These are phyloP conservation scores for Candida namnaoensis DNA, from an alignment of 805 yeast species.

Conservation along the genomic window DNA sequence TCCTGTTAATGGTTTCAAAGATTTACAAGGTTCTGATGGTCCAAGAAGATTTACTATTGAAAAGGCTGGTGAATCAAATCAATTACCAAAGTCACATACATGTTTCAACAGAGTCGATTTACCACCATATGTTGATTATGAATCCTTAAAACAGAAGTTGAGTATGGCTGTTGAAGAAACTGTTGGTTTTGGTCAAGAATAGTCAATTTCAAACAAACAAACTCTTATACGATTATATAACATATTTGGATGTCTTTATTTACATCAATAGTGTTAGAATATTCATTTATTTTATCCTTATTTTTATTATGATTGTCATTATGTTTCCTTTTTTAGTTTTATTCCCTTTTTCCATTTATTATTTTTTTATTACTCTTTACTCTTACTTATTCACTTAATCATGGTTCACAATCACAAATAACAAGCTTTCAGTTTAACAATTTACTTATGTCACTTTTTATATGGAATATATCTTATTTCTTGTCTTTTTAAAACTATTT, in stretches of 20 bases:
- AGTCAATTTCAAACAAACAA: constrained; percentile 1
- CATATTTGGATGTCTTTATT: neutral
- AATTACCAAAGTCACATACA: constrained; percentile 94
- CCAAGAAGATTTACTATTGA: constrained; percentile 98
- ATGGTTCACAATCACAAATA: no score
- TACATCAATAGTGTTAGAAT: neutral
- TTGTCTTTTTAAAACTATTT: no score
- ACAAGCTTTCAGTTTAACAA: no score
- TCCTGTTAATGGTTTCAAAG: constrained; percentile 98
- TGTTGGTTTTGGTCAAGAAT: constrained; percentile 98
- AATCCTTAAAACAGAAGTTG: constrained; percentile 78
- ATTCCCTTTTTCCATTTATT: no score
- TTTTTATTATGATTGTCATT: no score
- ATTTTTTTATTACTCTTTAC: no score
- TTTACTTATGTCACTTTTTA: no score
- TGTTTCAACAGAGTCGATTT: constrained; percentile 98
- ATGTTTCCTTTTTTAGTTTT: no score
- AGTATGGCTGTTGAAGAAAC: constrained; percentile 98
- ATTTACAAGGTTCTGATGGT: constrained; percentile 97
- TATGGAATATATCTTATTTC: no score
- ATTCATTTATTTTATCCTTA: no score
- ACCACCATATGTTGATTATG: constrained; percentile 87
- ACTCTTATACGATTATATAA: no score
- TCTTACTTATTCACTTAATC: no score
- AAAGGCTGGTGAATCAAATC: constrained; percentile 91